These are phyloP conservation scores for Diaporthe australafricana DNA, from an alignment of 2,329 filamentous ascomycete genomes.

Conservation along the genomic window DNA sequence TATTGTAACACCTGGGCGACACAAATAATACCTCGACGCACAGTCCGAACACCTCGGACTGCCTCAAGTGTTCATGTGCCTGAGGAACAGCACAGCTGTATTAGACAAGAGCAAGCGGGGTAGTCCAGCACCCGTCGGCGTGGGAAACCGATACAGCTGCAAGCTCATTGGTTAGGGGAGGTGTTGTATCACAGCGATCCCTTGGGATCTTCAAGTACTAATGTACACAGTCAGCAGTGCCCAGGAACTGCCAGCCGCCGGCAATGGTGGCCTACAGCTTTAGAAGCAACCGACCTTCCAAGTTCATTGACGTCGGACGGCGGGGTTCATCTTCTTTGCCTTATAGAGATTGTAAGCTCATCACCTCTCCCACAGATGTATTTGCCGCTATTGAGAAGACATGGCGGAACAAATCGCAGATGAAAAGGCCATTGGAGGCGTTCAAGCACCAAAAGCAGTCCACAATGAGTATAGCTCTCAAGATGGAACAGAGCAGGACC, in stretches of 20 bases:
- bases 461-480: background rate
- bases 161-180: background rate
- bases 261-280: background rate
- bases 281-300: background rate
- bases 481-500: background rate
- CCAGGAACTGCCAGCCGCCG: background rate
- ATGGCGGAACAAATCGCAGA: background rate
- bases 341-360: background rate
- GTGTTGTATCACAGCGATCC: background rate
- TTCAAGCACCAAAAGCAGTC: background rate
- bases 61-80: background rate
- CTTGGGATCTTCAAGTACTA: conserved; percentile 15
- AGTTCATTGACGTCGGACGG: background rate
- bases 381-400: background rate
- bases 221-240: conserved; percentile 3
- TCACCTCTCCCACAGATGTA: background rate
- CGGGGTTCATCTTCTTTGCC: background rate
- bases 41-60: too few species aligned
- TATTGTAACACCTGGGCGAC: too few species aligned
- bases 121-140: background rate
- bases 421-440: background rate
- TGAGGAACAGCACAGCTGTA: background rate
- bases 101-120: background rate
- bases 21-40: too few species aligned
- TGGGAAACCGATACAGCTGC: background rate